Evolutionary conservation across 805 yeast species (phyloP).

Genomic region (Candida coleopterorum): DNA sequence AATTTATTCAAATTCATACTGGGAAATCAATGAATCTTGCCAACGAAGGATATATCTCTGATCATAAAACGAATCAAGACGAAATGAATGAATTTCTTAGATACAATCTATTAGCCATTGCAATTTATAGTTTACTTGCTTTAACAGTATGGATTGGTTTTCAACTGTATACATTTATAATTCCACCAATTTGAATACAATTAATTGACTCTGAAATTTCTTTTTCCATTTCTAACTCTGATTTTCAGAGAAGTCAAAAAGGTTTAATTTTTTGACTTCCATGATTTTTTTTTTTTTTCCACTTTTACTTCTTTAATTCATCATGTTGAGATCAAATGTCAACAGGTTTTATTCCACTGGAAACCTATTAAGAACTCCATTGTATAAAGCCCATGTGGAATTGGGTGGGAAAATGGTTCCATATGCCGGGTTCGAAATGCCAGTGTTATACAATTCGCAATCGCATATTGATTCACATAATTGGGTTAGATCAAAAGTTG

Average conservation of each 20-base stretch:
- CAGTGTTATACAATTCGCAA: conserved; percentile 80
- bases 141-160: background rate
- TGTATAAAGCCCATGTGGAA: conserved; percentile 72
- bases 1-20: conserved; percentile 9
- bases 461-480: conserved; percentile 88
- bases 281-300: too few relatives aligned
- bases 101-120: conserved; percentile 9
- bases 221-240: background rate
- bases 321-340: conserved; percentile 10
- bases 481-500: conserved; percentile 87
- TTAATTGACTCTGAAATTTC: background rate
- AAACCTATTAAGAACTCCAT: conserved; percentile 61
- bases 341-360: conserved; percentile 17
- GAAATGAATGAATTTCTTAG: conserved; percentile 7
- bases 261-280: too few relatives aligned
- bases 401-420: conserved; percentile 90
- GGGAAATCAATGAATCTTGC: background rate
- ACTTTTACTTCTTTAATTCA: too few relatives aligned
- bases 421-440: conserved; percentile 96
- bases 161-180: conserved; percentile 1
- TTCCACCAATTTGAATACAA: conserved; percentile 2
- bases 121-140: conserved; percentile 8
- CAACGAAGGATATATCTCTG: background rate
- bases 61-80: conserved; percentile 7
- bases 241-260: conserved; percentile 3